These are phyloP conservation scores for Hericium coralloides DNA, from an alignment of 768 basidiomycete species.

Conservation along the genomic window DNA sequence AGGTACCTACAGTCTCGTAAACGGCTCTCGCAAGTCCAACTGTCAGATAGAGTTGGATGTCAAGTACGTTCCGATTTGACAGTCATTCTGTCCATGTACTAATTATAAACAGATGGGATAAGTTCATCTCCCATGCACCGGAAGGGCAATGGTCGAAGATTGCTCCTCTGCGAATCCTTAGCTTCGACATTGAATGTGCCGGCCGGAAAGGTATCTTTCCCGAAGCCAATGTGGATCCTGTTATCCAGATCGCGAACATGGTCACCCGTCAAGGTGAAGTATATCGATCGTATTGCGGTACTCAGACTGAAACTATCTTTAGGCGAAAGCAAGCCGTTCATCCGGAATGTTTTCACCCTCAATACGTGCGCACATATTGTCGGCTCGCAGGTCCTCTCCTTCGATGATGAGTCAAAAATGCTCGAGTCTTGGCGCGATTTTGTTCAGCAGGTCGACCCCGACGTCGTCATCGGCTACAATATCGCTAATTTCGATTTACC, in stretches of 20 bases:
- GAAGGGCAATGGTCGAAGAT: slow-evolving; percentile 90
- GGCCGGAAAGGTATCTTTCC: slow-evolving; percentile 97
- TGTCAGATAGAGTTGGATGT: slow-evolving; percentile 87
- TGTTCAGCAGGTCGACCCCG: slow-evolving; percentile 84
- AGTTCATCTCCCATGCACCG: slow-evolving; percentile 83
- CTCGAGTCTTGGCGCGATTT: slow-evolving; percentile 86
- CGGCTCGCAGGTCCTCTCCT: slow-evolving; percentile 91
- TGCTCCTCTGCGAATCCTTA: slow-evolving; percentile 88
- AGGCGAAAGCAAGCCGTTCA: slow-evolving; percentile 91
- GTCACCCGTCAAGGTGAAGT: slow-evolving; percentile 85
- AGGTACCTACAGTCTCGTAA: slow-evolving; percentile 65
- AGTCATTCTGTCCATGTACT: background rate
- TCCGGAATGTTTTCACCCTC: slow-evolving; percentile 93
- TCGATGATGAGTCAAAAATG: slow-evolving; percentile 64
- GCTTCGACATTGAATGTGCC: slow-evolving; percentile 99
- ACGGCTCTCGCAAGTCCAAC: slow-evolving; percentile 49
- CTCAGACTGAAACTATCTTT: background rate
- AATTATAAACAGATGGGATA: slow-evolving; percentile 51
- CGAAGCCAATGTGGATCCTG: slow-evolving; percentile 81
- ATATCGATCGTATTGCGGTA: background rate
- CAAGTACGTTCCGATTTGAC: slow-evolving; percentile 35
- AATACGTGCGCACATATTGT: slow-evolving; percentile 93
- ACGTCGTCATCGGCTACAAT: slow-evolving; percentile 96
- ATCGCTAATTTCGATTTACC: slow-evolving; percentile 92
- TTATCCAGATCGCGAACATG: slow-evolving; percentile 99